These are phyloP conservation scores for Bathelium albidoporum DNA, from an alignment of 495 filamentous ascomycete genomes.

Conservation along the genomic window DNA sequence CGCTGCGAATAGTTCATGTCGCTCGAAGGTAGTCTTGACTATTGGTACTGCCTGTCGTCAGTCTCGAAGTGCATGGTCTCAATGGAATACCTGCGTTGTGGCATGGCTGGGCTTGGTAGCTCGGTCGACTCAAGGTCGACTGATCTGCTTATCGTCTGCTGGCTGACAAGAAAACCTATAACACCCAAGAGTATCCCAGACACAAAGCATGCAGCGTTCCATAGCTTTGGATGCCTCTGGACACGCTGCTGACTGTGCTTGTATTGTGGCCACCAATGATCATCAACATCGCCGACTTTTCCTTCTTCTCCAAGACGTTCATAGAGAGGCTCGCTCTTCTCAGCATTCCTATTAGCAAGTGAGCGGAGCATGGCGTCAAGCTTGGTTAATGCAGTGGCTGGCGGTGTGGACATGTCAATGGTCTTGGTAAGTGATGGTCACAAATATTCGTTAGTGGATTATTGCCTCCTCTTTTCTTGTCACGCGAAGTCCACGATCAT, in stretches of 20 bases:
- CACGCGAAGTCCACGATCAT: neutral
- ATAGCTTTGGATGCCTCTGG: neutral
- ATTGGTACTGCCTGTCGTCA: neutral
- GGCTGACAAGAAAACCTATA: neutral
- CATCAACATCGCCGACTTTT: neutral
- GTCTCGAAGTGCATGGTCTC: neutral
- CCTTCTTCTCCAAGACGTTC: neutral
- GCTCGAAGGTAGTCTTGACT: conserved; percentile 10
- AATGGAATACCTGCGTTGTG: conserved; percentile 1
- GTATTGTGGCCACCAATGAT: neutral
- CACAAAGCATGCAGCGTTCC: conserved; percentile 2
- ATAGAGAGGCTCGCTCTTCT: neutral
- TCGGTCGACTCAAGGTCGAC: neutral
- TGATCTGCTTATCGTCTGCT: neutral
- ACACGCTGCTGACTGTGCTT: neutral
- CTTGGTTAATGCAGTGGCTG: neutral
- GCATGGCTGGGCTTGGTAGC: neutral
- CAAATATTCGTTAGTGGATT: conserved; percentile 1
- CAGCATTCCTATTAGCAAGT: neutral
- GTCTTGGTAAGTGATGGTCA: conserved; percentile 2
- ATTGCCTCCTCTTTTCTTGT: conserved; percentile 1
- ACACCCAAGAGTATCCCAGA: neutral
- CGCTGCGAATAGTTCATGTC: conserved; percentile 11
- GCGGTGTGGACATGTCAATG: neutral
- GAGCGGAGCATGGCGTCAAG: neutral